Evolutionary conservation across 2,329 filamentous ascomycete genomes (phyloP), one percentile per base, ranked within the genome.

Genomic region (Aspergillus puulaauensis): DNA sequence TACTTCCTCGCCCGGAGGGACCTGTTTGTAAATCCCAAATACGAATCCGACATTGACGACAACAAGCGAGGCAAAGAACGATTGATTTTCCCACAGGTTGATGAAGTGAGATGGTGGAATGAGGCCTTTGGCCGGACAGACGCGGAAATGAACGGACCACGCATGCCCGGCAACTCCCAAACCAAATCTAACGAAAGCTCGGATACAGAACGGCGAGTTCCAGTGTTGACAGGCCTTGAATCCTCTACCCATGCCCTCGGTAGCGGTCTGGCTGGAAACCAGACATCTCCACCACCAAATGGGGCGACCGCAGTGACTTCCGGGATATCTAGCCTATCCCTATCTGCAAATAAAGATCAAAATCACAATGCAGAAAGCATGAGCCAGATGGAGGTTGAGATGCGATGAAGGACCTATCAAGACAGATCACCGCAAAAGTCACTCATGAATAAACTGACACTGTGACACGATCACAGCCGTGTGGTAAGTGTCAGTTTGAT

Each of bases 71-170:
- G 90, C 4, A 87, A 88, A 58, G 93, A 96, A 71, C 84, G 92
- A 4, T 83, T 99, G 7, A 82, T 99, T 14, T 90, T 98, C 63
- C 93, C 95, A 0, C 82, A 84, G 3, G 78, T 89, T 1, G 84
- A 84, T 12, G 88, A 96, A 61, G 84, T 95, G n/a, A 84, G 91
- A 59, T 99, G 95, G 95, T 99, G 95, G 95, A 83, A 88, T 63
- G 90, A 95, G 68, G 78, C 89, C 1, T 99, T 97, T 75, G 91
- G 91, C 47, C 85, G 93, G 33, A 87, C 87, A 3, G 91, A 97
- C 65, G 86, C 89, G 54, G 95, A 99, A 72, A 98, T 99, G 93
- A 99, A 99, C 67, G 86, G 85, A 0, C 79, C 83, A 37, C 75
- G 86, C 65, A 77, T 80, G 6, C 82, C 70, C 33, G 77, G 81